phyloP scores from a whole-genome alignment of 352 stramenopile genomes.

The Peronospora tabacina region DNA sequence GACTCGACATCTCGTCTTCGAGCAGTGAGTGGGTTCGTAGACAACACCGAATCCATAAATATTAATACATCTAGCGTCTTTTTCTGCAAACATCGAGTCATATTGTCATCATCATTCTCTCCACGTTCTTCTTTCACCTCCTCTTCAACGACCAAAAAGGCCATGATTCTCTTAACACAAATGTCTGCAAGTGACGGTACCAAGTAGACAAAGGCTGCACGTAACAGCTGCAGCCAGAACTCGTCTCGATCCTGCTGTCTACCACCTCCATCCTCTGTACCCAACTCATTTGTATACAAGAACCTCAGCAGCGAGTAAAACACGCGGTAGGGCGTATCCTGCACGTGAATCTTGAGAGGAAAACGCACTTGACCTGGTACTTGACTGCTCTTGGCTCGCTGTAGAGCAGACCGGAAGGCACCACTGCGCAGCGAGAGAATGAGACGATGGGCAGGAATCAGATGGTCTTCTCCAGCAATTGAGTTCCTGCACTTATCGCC shows the following conservation, averaged over 20 bases:
- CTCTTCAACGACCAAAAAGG: slow-evolving; percentile 26
- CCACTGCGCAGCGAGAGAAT: slow-evolving; percentile 67
- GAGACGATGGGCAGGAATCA: slow-evolving; percentile 70
- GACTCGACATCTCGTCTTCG: slow-evolving; percentile 18
- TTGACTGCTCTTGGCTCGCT: slow-evolving; percentile 59
- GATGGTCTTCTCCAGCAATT: slow-evolving; percentile 19
- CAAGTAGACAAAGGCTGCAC: slow-evolving; percentile 63
- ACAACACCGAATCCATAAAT: slow-evolving; percentile 51
- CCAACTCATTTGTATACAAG: slow-evolving; percentile 71
- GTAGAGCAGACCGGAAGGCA: slow-evolving; percentile 58
- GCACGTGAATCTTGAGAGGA: slow-evolving; percentile 71
- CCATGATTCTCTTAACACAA: slow-evolving; percentile 42
- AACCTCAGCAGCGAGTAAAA: slow-evolving; percentile 66
- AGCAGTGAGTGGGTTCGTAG: slow-evolving; percentile 32
- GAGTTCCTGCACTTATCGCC: slow-evolving; percentile 8
- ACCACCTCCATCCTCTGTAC: neutral
- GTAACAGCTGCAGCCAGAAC: slow-evolving; percentile 63
- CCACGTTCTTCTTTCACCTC: slow-evolving; percentile 8
- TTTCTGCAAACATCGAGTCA: slow-evolving; percentile 11
- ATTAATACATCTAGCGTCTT: slow-evolving; percentile 43
- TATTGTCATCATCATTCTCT: neutral
- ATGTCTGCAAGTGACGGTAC: slow-evolving; percentile 61
- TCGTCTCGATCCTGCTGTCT: slow-evolving; percentile 23
- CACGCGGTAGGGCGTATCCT: slow-evolving; percentile 68
- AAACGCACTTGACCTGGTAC: slow-evolving; percentile 62